Conservation (phyloP, 2,329 filamentous ascomycete genomes). For the Microcyclospora pomicola region DNA sequence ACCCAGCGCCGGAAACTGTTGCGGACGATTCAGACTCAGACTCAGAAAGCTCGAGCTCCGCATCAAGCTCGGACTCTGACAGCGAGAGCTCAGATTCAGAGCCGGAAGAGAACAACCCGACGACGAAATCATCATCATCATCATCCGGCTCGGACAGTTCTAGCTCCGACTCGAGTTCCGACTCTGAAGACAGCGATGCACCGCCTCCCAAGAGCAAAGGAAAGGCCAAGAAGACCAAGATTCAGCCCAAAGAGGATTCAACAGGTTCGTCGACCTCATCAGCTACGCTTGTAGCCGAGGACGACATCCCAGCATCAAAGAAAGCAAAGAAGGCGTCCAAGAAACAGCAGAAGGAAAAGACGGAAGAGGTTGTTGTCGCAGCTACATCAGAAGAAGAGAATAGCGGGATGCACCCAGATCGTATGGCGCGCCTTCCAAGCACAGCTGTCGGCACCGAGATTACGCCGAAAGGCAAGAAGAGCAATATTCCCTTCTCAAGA, state of each 20-base stretch:
- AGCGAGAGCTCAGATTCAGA: neutral
- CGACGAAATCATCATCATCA: neutral
- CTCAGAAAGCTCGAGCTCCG: conserved; percentile 6
- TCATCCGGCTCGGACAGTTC: conserved; percentile 7
- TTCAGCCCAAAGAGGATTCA: neutral
- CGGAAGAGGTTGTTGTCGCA: conserved; percentile 10
- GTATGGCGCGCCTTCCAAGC: conserved; percentile 4
- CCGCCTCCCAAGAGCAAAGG: neutral
- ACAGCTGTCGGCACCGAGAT: conserved; percentile 5
- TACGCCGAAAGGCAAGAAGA: conserved; percentile 34
- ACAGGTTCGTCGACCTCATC: conserved; percentile 3
- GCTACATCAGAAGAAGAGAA: conserved; percentile 23
- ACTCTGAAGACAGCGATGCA: conserved; percentile 7
- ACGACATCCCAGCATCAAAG: conserved; percentile 9
- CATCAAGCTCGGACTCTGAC: neutral
- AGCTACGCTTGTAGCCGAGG: conserved; percentile 9
- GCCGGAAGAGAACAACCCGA: neutral
- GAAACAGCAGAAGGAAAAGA: conserved; percentile 11
- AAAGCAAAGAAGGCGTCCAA: conserved; percentile 6
- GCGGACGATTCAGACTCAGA: conserved; percentile 6
- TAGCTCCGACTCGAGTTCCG: conserved; percentile 12
- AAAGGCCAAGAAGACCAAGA: neutral
- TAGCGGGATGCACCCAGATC: neutral
- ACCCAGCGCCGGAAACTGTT: too few species aligned
- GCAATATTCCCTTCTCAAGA: conserved; percentile 60